Evolutionary conservation across 768 basidiomycete species (phyloP).

Genomic region (Chlorophyllum brunneum): DNA sequence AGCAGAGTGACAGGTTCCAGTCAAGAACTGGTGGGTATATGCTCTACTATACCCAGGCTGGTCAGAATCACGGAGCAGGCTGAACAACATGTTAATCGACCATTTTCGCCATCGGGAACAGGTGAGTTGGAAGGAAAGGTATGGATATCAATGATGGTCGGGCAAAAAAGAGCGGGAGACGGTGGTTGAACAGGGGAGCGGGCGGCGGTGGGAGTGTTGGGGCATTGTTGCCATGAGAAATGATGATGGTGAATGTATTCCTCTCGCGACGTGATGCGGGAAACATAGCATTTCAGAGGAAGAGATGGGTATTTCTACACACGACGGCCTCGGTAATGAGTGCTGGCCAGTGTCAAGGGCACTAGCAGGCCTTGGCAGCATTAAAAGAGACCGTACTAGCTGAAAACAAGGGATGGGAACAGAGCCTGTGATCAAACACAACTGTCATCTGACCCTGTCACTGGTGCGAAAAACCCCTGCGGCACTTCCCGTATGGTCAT

Average conservation of each 20-base stretch:
- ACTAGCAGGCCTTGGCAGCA: too few relatives aligned
- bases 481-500: conserved; percentile 34
- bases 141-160: too few relatives aligned
- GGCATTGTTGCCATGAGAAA: conserved; percentile 11
- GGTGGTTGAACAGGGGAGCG: neutral
- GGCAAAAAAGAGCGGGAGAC: neutral
- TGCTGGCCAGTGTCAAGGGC: neutral
- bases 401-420: neutral
- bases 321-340: neutral
- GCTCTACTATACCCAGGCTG: too few relatives aligned
- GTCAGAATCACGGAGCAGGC: too few relatives aligned
- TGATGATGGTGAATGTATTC: conserved; percentile 1
- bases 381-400: too few relatives aligned
- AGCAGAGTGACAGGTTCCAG: too few relatives aligned
- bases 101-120: too few relatives aligned
- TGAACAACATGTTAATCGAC: too few relatives aligned
- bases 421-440: neutral
- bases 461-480: conserved; percentile 24
- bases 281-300: too few relatives aligned
- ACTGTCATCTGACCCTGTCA: conserved; percentile 13
- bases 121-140: too few relatives aligned
- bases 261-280: neutral
- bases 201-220: conserved; percentile 4
- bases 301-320: neutral
- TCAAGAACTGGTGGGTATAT: too few relatives aligned